A percentile compares a stretch with the other conserved stretches of the same genome.
Conservation (phyloP, 352 stramenopile genomes). For the Phytophthora rubi region DNA sequence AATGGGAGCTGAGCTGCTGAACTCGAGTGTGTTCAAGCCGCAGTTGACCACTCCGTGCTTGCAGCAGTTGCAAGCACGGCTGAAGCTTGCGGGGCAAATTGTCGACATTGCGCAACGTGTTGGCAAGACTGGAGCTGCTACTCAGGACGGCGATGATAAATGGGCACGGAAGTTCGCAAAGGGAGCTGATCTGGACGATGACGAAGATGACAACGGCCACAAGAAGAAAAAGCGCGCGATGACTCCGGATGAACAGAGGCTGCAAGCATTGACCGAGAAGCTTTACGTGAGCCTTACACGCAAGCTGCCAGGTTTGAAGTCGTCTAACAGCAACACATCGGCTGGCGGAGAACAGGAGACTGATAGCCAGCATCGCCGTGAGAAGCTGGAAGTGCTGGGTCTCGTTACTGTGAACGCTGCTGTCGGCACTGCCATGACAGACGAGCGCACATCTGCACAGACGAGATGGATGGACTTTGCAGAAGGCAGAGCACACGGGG, state of each 20-base stretch:
- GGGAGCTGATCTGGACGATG: conserved; percentile 53
- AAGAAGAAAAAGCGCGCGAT: conserved; percentile 52
- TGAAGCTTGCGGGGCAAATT: conserved; percentile 70
- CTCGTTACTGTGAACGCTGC: conserved; percentile 66
- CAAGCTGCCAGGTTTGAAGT: conserved; percentile 29
- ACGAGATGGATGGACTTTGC: conserved; percentile 88
- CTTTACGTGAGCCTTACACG: conserved; percentile 63
- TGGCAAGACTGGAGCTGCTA: conserved; percentile 20
- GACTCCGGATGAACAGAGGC: conserved; percentile 70
- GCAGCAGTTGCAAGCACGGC: conserved; percentile 53
- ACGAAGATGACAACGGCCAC: conserved; percentile 47
- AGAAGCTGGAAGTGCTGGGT: conserved; percentile 74
- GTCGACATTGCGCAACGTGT: conserved; percentile 56
- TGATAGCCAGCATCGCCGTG: conserved; percentile 48
- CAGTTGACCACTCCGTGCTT: conserved; percentile 39
- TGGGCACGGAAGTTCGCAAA: conserved; percentile 68
- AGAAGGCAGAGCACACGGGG: conserved; percentile 47
- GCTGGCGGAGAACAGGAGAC: conserved; percentile 9
- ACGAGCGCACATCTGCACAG: conserved; percentile 74
- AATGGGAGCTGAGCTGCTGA: conserved; percentile 10
- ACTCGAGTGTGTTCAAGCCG: conserved; percentile 27
- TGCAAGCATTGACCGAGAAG: conserved; percentile 76
- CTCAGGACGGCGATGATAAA: conserved; percentile 52
- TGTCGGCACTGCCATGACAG: conserved; percentile 55
- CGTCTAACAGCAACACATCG: background rate